Percentiles rank a stretch among this genome's conserved stretches.
phyloP scores from a whole-genome alignment of 192 early-diverging fungal species.

The Backusella liffmaniae region DNA sequence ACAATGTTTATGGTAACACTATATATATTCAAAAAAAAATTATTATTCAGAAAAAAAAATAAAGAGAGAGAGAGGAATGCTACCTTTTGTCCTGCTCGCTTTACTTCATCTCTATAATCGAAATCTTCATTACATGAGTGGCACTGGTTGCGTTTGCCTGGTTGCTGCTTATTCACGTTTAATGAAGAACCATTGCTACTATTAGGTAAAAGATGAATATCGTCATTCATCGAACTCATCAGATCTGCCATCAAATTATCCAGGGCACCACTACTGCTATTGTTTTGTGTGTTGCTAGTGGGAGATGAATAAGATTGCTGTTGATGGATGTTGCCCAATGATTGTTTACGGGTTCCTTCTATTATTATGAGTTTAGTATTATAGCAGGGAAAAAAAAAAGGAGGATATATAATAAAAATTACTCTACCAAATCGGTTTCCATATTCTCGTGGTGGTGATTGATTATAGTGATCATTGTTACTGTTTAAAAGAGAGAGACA shows the following conservation, averaged over 20 bases:
- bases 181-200: not conserved
- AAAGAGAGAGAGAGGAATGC: not conserved
- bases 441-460: not conserved
- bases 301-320: constrained; percentile 4
- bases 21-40: not conserved
- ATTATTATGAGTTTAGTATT: not conserved
- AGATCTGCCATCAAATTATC: constrained; percentile 34
- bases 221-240: constrained; percentile 31
- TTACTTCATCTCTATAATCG: constrained; percentile 29
- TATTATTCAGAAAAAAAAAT: not conserved
- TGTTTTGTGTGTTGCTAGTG: not conserved
- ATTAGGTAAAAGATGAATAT: not conserved
- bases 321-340: constrained; percentile 1
- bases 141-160: not conserved
- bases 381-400: not conserved
- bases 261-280: constrained; percentile 20
- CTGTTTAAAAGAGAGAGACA: not conserved
- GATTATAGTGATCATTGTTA: not conserved
- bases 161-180: not conserved
- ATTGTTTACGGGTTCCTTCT: constrained; percentile 14
- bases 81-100: constrained; percentile 22
- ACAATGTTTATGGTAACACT: constrained; percentile 47
- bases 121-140: constrained; percentile 25
- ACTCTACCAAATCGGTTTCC: constrained; percentile 12
- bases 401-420: not conserved